These are phyloP conservation scores for Tothia fuscella DNA, from an alignment of 2,329 filamentous ascomycete species.

Conservation along the genomic window DNA sequence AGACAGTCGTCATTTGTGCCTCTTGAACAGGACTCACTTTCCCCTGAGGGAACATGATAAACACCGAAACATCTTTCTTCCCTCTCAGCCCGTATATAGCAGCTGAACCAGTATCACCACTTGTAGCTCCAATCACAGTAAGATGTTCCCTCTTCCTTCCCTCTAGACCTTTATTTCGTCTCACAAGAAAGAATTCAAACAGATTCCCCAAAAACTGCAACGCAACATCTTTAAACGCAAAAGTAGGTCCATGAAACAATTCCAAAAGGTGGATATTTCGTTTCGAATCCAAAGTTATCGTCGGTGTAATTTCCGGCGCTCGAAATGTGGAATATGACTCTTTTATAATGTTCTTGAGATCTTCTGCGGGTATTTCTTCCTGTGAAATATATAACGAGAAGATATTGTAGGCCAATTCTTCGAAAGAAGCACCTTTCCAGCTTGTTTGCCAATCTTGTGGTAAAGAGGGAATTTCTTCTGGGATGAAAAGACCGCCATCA, in stretches of 20 bases:
- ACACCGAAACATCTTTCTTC: conserved; percentile 94
- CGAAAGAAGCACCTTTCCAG: conserved; percentile 70
- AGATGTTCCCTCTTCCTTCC: conserved; percentile 40
- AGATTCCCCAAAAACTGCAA: conserved; percentile 94
- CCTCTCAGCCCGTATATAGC: conserved; percentile 91
- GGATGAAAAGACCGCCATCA: conserved; percentile 83
- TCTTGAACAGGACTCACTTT: conserved; percentile 87
- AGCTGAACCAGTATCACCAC: conserved; percentile 62
- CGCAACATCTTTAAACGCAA: conserved; percentile 70
- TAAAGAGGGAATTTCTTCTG: conserved; percentile 62
- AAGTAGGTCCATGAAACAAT: conserved; percentile 91
- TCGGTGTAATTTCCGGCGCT: conserved; percentile 61
- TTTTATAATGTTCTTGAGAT: conserved; percentile 72
- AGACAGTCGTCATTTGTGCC: conserved; percentile 90
- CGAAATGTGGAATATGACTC: conserved; percentile 87
- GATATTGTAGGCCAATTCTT: conserved; percentile 73
- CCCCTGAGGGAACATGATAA: conserved; percentile 87
- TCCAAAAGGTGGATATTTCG: conserved; percentile 76
- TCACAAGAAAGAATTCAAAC: conserved; percentile 71
- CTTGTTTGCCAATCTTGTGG: conserved; percentile 50
- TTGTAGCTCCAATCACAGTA: conserved; percentile 30
- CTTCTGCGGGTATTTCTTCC: conserved; percentile 65
- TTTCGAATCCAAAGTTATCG: conserved; percentile 59
- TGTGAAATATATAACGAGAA: conserved; percentile 79
- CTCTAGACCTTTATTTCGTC: conserved; percentile 60